Percentiles rank a stretch among this genome's conserved stretches.
phyloP scores from a whole-genome alignment of 148 eudicot species.

The Camellia granthamiana region DNA sequence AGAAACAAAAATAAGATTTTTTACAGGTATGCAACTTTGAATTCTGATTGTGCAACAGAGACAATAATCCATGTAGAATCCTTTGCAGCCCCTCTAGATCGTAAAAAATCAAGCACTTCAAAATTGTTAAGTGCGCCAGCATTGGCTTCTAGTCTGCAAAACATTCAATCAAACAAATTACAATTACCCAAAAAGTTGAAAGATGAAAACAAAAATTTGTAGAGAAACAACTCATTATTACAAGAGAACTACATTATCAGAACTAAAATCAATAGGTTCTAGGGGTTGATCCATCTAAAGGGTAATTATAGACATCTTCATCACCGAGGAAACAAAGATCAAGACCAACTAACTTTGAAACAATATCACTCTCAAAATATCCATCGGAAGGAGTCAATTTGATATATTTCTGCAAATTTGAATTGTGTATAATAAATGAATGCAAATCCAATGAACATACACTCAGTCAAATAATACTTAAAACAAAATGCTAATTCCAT shows the following conservation, averaged over 20 bases:
- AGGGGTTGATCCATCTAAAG: background rate
- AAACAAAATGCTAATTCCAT: background rate
- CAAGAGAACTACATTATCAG: background rate
- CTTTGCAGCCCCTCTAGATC: slow-evolving; percentile 51
- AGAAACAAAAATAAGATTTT: background rate
- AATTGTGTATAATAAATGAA: background rate
- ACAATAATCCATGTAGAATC: slow-evolving; percentile 46
- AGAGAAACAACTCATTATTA: background rate
- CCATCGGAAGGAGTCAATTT: background rate
- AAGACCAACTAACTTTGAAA: background rate
- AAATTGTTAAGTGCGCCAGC: slow-evolving; percentile 47
- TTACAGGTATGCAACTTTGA: slow-evolving; percentile 34
- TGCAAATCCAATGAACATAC: background rate
- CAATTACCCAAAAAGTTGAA: background rate
- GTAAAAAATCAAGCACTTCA: slow-evolving; percentile 49
- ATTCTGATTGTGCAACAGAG: slow-evolving; percentile 51
- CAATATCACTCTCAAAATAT: background rate
- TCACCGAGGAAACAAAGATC: background rate
- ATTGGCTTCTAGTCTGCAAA: slow-evolving; percentile 32
- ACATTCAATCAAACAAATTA: background rate
- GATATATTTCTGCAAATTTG: background rate
- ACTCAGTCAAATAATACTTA: background rate
- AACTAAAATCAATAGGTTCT: background rate
- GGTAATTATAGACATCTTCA: slow-evolving; percentile 27
- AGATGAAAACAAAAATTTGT: background rate